A percentile compares a stretch with the other conserved stretches of the same genome.
Conservation (phyloP, 768 basidiomycete genomes). For the Cytidiella melzeri region DNA sequence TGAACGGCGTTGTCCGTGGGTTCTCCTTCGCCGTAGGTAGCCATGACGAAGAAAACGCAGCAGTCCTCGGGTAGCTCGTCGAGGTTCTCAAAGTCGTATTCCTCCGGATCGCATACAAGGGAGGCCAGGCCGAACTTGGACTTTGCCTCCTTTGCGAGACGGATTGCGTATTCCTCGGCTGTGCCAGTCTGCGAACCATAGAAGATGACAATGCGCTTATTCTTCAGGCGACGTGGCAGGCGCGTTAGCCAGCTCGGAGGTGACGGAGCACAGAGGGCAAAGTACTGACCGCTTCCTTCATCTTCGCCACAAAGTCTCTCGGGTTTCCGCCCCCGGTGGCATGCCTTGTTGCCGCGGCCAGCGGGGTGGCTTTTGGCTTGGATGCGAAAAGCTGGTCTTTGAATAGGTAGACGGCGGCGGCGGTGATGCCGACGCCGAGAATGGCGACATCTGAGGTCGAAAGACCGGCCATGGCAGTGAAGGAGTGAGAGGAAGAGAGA, state of each 20-base stretch:
- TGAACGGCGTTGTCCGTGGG: slow-evolving; percentile 97
- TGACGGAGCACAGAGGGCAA: slow-evolving; percentile 3
- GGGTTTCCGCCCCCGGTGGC: slow-evolving; percentile 73
- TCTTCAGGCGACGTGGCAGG: slow-evolving; percentile 43
- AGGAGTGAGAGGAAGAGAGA: neutral
- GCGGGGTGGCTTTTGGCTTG: slow-evolving; percentile 51
- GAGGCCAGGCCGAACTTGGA: slow-evolving; percentile 92
- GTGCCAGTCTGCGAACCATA: slow-evolving; percentile 99
- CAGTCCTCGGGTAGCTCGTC: slow-evolving; percentile 85
- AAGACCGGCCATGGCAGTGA: slow-evolving; percentile 45
- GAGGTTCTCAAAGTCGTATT: slow-evolving; percentile 97
- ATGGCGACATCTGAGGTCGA: slow-evolving; percentile 70
- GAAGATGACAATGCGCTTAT: slow-evolving; percentile 95
- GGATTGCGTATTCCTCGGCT: slow-evolving; percentile 96
- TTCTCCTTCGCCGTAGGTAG: slow-evolving; percentile 98
- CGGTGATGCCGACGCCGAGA: slow-evolving; percentile 64
- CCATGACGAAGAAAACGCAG: slow-evolving; percentile 92
- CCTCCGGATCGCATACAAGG: slow-evolving; percentile 96
- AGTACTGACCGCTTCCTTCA: slow-evolving; percentile 79
- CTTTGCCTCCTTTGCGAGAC: slow-evolving; percentile 97
- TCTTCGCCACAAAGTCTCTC: slow-evolving; percentile 90
- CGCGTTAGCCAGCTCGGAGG: neutral
- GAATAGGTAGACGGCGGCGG: slow-evolving; percentile 79
- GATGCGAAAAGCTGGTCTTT: slow-evolving; percentile 72
- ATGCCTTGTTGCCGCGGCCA: slow-evolving; percentile 34